Percentiles rank a stretch among this genome's conserved stretches.
These are phyloP conservation scores for Xylaria acuta DNA, from an alignment of 495 filamentous ascomycete species.

Conservation along the genomic window DNA sequence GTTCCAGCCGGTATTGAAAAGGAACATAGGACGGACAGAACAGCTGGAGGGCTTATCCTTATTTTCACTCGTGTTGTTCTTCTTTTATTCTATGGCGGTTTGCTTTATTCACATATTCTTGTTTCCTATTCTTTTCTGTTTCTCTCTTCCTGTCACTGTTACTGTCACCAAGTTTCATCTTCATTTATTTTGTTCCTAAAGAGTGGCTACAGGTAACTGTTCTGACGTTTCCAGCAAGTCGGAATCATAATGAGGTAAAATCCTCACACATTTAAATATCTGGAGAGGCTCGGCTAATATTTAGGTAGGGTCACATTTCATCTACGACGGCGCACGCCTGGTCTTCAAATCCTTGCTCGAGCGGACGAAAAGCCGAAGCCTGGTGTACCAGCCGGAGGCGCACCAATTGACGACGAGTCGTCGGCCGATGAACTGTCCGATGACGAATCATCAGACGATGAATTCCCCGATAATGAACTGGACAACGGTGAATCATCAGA, in stretches of 20 bases:
- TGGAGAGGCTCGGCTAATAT: not conserved
- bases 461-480: not conserved
- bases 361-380: not conserved
- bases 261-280: no score
- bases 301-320: not conserved
- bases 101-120: not conserved
- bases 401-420: not conserved
- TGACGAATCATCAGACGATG: constrained; percentile 3
- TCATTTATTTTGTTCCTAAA: not conserved
- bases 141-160: not conserved
- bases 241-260: constrained; percentile 11
- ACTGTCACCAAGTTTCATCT: not conserved
- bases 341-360: not conserved
- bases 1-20: not conserved
- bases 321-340: constrained; percentile 3
- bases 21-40: constrained; percentile 1
- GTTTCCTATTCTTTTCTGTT: not conserved
- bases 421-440: constrained; percentile 1
- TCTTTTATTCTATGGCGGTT: not conserved
- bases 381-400: not conserved
- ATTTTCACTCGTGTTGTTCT: not conserved
- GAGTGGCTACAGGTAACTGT: not conserved
- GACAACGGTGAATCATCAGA: constrained; percentile 6
- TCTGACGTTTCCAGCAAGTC: not conserved
- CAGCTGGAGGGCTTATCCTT: not conserved